A percentile compares a stretch with the other conserved stretches of the same genome.
These are phyloP conservation scores for Wallacemonas rigidus DNA, from an alignment of 208 protist species.

Conservation along the genomic window DNA sequence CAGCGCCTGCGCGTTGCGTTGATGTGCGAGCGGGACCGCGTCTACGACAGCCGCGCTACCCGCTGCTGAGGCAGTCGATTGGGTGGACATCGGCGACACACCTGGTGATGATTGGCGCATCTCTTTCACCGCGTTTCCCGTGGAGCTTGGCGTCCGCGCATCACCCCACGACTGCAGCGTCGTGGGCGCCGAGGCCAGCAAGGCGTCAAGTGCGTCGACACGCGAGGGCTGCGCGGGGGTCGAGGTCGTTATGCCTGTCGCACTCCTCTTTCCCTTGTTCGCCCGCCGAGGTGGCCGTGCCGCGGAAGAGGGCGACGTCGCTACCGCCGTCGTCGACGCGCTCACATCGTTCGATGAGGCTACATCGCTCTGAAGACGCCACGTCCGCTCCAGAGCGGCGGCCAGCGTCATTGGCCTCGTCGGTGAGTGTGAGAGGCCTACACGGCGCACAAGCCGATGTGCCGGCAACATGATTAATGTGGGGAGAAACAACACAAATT, in stretches of 20 bases:
- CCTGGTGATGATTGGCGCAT: too few relatives aligned
- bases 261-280: not conserved
- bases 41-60: too few relatives aligned
- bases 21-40: not conserved
- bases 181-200: slow-evolving; percentile 7
- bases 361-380: not conserved
- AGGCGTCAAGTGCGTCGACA: not conserved
- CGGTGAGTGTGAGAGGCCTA: not conserved
- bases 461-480: not conserved
- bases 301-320: not conserved
- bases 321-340: not conserved
- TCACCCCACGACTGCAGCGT: slow-evolving; percentile 6
- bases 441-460: not conserved
- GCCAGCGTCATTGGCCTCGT: not conserved
- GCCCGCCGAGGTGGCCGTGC: not conserved
- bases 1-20: slow-evolving; percentile 12
- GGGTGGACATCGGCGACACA: too few relatives aligned
- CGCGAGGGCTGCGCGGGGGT: not conserved
- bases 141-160: too few relatives aligned
- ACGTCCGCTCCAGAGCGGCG: not conserved
- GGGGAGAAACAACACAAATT: not conserved
- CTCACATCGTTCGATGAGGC: not conserved
- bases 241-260: not conserved
- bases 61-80: too few relatives aligned
- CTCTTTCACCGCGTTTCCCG: too few relatives aligned